Evolutionary conservation across 805 yeast species (phyloP), one percentile per base, ranked within the genome.

Genomic region (Huiozyma naganishii): DNA sequence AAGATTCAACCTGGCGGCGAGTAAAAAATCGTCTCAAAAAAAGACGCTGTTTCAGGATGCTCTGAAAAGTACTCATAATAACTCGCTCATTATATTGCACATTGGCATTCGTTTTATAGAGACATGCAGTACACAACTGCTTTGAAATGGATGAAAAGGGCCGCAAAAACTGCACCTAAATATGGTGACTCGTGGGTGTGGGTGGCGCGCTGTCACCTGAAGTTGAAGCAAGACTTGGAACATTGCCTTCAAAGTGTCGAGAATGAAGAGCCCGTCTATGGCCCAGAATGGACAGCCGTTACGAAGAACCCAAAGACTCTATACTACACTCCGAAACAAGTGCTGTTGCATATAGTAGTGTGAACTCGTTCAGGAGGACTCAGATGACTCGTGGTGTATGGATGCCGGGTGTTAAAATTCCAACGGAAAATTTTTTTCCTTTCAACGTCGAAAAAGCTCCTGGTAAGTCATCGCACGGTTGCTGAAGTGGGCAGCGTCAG

Each of bases 151-250:
- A 74, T 87, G 44, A 81, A 80, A 40, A 68, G 83, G 42, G 83
- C 92, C 0, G 57, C 80, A 8, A 67, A 64, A n/a, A 66, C 69
- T 2, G 77, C 79, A 44, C 59, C 66, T 1, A 66, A 62, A n/a
- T 74, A 68, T 55, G 97, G 95, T 4, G 97, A 89, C 61, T 62
- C 72, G 3, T 87, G 94, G 83, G 74, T 77, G 0, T 80, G 87
- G 81, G 54, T 69, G 40, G 76, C 74, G 51, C 67, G 69, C 28
- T 76, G 72, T 48, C 45, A 68, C 37, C 41, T 50, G 17, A 72
- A 69, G 47, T 48, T 70, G 27, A 46, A 51, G 6, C 54, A 57
- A 27, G 48, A 50, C 23, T 13, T 42, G n/a, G 29, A 42, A 2
- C 27, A 32, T 5, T 32, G 40, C 32, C 27, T 32, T 28, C 34